phyloP scores from a whole-genome alignment of 306 rosid species.

The Lathyrus oleraceus region DNA sequence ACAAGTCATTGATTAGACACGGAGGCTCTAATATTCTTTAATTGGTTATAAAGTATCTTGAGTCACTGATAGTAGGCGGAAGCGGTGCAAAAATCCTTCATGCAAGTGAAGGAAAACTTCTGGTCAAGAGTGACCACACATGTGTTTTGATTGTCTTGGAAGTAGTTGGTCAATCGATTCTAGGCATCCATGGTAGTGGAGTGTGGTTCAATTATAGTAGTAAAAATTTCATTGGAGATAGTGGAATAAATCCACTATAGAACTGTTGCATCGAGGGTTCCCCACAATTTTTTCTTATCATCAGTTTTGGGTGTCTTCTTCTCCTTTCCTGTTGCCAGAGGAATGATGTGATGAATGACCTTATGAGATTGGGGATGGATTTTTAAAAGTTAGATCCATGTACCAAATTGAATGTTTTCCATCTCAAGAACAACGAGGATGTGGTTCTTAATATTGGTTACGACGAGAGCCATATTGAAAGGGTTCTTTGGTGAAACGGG shows the following conservation, averaged over 20 bases:
- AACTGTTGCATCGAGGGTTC: background rate
- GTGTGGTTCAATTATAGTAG: background rate
- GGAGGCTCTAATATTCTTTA: no score
- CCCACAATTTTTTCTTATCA: background rate
- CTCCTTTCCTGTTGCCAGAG: background rate
- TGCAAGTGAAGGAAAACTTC: no score
- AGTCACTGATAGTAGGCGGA: no score
- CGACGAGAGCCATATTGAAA: background rate
- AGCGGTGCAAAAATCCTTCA: no score
- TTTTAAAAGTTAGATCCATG: background rate
- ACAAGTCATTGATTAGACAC: no score
- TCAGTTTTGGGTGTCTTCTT: background rate
- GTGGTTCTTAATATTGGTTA: conserved; percentile 17
- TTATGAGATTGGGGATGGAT: background rate
- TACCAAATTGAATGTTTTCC: background rate
- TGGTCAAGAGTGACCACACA: no score
- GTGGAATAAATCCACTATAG: background rate
- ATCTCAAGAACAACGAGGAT: background rate
- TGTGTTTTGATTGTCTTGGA: no score
- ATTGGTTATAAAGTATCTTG: no score
- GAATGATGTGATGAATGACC: background rate
- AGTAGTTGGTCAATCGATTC: conserved; percentile 3
- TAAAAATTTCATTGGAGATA: background rate
- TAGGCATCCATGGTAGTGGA: background rate
- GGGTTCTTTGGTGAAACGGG: background rate